Conservation (phyloP, 371 early-diverging fungal genomes). For the Fennellomyces sp. region DNA sequence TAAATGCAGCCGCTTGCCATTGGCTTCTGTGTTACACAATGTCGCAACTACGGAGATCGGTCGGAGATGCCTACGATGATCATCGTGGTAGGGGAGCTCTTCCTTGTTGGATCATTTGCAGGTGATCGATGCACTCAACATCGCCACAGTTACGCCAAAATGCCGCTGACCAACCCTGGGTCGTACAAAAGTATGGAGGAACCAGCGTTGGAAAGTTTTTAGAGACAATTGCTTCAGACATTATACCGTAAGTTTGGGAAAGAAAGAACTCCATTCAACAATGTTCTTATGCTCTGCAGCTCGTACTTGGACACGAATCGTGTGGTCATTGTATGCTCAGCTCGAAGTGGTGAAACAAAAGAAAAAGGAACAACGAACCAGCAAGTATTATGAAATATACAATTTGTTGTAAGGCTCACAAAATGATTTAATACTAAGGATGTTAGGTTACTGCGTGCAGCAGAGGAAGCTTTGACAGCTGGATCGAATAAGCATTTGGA, state of each 20-base stretch:
- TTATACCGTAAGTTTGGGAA: slow-evolving; percentile 55
- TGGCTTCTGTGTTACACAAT: too few species aligned
- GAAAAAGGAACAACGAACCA: slow-evolving; percentile 78
- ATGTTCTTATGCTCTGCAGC: slow-evolving; percentile 15
- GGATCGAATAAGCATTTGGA: slow-evolving; percentile 64
- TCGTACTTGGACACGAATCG: slow-evolving; percentile 52
- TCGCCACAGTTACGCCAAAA: slow-evolving; percentile 15
- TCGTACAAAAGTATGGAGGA: slow-evolving; percentile 90
- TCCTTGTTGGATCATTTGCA: too few species aligned
- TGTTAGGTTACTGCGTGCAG: slow-evolving; percentile 65
- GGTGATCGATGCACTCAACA: not conserved
- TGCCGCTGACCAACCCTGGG: slow-evolving; percentile 51
- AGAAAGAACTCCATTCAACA: not conserved
- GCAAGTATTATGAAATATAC: slow-evolving; percentile 21
- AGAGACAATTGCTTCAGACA: slow-evolving; percentile 55
- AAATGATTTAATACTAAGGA: not conserved
- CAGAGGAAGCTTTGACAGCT: slow-evolving; percentile 67
- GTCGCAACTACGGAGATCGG: too few species aligned
- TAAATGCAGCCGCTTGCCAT: too few species aligned
- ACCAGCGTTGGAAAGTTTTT: slow-evolving; percentile 87
- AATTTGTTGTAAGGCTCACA: not conserved
- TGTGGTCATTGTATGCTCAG: slow-evolving; percentile 83
- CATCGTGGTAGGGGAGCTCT: too few species aligned
- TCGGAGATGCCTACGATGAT: too few species aligned
- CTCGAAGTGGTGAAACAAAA: slow-evolving; percentile 79